Conservation (phyloP, 768 basidiomycete genomes). For the Chiua virens region DNA sequence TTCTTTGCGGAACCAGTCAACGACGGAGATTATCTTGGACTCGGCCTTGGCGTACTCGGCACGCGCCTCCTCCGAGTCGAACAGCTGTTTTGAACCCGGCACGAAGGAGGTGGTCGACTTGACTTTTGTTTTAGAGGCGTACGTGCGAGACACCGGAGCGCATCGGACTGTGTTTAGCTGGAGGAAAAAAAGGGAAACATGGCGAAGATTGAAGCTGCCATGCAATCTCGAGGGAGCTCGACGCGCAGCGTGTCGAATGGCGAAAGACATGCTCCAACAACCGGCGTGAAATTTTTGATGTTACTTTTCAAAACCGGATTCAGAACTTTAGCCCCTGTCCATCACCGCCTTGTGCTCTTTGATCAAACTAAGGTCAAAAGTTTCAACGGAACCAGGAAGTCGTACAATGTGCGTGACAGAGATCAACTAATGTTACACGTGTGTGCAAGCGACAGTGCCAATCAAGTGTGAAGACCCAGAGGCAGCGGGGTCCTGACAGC, state of each 20-base stretch:
- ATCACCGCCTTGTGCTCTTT: too few species aligned
- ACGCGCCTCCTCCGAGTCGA: conserved; percentile 52
- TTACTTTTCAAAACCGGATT: too few species aligned
- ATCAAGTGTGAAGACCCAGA: too few species aligned
- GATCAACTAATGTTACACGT: too few species aligned
- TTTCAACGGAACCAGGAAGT: too few species aligned
- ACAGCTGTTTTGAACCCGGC: conserved; percentile 65
- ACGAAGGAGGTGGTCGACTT: conserved; percentile 60
- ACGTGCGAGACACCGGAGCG: conserved; percentile 14
- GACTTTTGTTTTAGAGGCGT: conserved; percentile 30
- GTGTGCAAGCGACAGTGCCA: too few species aligned
- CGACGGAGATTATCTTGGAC: conserved; percentile 56
- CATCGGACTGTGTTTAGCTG: neutral
- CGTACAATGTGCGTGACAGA: too few species aligned
- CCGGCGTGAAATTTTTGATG: too few species aligned
- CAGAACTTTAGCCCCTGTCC: too few species aligned
- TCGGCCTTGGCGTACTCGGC: conserved; percentile 65
- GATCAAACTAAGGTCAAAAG: too few species aligned
- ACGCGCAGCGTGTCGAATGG: conserved; percentile 1
- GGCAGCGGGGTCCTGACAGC: too few species aligned
- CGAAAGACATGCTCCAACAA: neutral
- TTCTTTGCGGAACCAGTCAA: conserved; percentile 79
- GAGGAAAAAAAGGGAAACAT: neutral
- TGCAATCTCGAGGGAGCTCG: neutral
- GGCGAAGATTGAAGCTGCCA: neutral